Evolutionary conservation across 140 eudicot species (phyloP), one percentile per base, ranked within the genome.

Genomic region (Ambrosia hybrid): DNA sequence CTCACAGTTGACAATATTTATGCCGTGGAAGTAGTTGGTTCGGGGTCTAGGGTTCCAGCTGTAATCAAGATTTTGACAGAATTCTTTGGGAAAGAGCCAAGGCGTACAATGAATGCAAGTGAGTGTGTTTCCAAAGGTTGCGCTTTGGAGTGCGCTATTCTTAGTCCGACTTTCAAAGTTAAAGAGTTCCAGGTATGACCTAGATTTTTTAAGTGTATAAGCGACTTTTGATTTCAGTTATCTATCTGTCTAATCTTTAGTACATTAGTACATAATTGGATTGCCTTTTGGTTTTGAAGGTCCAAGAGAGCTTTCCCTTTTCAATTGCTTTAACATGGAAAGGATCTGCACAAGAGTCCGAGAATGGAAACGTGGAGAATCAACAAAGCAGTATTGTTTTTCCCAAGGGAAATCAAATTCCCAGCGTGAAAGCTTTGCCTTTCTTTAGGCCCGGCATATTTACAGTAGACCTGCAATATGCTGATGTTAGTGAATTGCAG

Each of bases 51-150:
- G 43, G 94, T 93, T 41, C 98, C 96, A 59, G 96, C 96, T 8
- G 73, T 92, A 3, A 80, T 93, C 59, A 86, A 72, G 83, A 87
- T 88, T 43, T 73, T 93, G 87, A 79, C 94, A 0, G 96, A 90
- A 66, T 90, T 90, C 63, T 93, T 93, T 63, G 96, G 95, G 36
- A 94, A 94, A 84, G 90, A 88, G 52, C 97, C 99, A 2, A 85
- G 95, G 61, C 88, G 96, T 5, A 83, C 98, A 51, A 90, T 90
- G 99, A 94, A 88, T 21, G 99, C 96, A 4, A 90, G 90, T 76
- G 99, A 90, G 76, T 90, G 96, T 76, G 93, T 87, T 26, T 88
- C 97, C 11, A 93, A 84, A 77, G 97, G 98, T 4, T 78, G 93
- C 78, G 97, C 98, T 26, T 73, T 93, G 41, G 71, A 93, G 74